A percentile compares a stretch with the other conserved stretches of the same genome.
These are phyloP conservation scores for Zygosaccharomyces kombuchaensis DNA, from an alignment of 805 yeast genomes.

Conservation along the genomic window DNA sequence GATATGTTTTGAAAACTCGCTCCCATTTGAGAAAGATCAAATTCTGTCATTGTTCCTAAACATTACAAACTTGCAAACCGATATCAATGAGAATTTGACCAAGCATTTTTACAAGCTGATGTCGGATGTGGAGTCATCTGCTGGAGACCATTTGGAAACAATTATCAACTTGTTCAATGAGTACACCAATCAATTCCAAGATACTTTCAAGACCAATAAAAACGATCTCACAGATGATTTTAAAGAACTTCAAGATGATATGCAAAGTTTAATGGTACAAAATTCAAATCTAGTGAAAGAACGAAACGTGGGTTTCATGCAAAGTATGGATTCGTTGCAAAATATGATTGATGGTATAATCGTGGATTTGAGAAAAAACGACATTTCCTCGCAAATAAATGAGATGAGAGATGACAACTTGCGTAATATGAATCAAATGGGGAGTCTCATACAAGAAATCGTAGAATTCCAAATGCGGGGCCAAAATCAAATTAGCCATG, in stretches of 20 bases:
- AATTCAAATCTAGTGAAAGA: slow-evolving; percentile 4
- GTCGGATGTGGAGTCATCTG: slow-evolving; percentile 8
- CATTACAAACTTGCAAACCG: slow-evolving; percentile 38
- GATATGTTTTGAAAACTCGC: slow-evolving; percentile 49
- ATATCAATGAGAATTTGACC: slow-evolving; percentile 16
- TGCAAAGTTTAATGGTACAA: slow-evolving; percentile 5
- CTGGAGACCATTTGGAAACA: slow-evolving; percentile 7
- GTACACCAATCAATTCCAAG: slow-evolving; percentile 5
- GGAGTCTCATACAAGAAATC: slow-evolving; percentile 3
- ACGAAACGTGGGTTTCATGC: slow-evolving; percentile 7
- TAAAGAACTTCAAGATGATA: slow-evolving; percentile 5
- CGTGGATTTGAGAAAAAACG: slow-evolving; percentile 20
- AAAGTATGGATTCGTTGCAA: slow-evolving; percentile 11
- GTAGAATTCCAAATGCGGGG: slow-evolving; percentile 3
- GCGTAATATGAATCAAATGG: slow-evolving; percentile 6
- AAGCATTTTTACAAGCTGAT: slow-evolving; percentile 10
- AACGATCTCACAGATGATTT: slow-evolving; percentile 10
- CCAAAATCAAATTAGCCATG: slow-evolving; percentile 5
- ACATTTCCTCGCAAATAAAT: slow-evolving; percentile 22
- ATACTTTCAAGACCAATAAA: slow-evolving; percentile 7
- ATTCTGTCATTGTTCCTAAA: slow-evolving; percentile 44
- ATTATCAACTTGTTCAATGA: slow-evolving; percentile 9
- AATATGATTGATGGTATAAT: slow-evolving; percentile 16
- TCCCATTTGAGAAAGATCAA: slow-evolving; percentile 51
- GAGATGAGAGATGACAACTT: slow-evolving; percentile 5